Evolutionary conservation across 805 yeast genomes (phyloP), one percentile per base, ranked within the genome.

Genomic region (Candida arabinofermentans): DNA sequence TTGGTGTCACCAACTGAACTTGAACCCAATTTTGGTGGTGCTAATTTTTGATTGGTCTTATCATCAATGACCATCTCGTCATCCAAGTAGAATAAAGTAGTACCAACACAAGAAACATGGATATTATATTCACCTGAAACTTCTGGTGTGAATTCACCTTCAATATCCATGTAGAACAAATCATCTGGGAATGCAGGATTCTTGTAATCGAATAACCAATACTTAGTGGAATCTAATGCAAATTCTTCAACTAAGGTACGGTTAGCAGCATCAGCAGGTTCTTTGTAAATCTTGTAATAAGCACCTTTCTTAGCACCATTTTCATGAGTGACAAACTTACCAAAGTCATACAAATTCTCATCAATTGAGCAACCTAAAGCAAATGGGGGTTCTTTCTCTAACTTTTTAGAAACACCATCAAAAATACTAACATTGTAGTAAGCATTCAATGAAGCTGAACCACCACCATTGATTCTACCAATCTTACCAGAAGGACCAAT

Each of bases 401-500:
- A 9, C 34, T 53, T 53, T 13, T 57, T 47, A 5, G 42, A n/a
- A 23, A 54, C 36, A 21, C 53, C 48, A 3, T 48, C 46, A 16
- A 27, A 49, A 5, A 51, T 45, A n/a, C 46, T 43, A 19, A 46
- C 40, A 12, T 43, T 44, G 27, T 53, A 51, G 37, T 56, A 51
- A 9, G 66, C 58, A 16, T 34, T 43, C 36, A 54, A 36, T 8
- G 77, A 64, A 27, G 83, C 82, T 17, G 83, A 77, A 7, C 85
- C 85, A 47, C 85, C 85, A 43, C 85, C 84, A 19, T 77, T 71
- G 46, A 66, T 72, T 30, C 71, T 69, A 6, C 77, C 64, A 35
- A 54, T 58, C 47, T 67, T 74, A 22, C 77, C 83, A 47, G 74
- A 76, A 27, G 83, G 83, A 22, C 86, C 86, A 53, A 81, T 74